phyloP scores from a whole-genome alignment of 495 filamentous ascomycete genomes.

The Penicillium coffeae region DNA sequence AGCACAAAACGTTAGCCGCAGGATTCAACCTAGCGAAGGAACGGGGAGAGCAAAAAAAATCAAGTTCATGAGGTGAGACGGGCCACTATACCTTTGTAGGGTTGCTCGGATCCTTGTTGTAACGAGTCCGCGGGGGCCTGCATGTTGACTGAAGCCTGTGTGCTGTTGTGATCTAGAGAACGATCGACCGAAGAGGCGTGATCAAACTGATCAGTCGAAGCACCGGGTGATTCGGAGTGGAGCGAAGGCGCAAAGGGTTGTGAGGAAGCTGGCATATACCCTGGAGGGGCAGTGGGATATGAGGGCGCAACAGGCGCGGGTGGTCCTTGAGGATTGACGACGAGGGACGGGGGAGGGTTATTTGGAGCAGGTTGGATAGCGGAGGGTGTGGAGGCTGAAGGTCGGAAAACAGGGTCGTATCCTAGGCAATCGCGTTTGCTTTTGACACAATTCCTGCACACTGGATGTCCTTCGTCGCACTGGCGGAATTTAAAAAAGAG shows the following conservation, averaged over 20 bases:
- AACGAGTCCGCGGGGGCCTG: constrained; percentile 30
- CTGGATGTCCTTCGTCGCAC: constrained; percentile 96
- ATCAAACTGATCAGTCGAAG: constrained; percentile 51
- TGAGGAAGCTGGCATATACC: constrained; percentile 55
- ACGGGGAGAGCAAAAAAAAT: neutral
- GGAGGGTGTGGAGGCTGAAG: constrained; percentile 66
- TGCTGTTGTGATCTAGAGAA: constrained; percentile 51
- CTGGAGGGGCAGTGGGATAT: constrained; percentile 51
- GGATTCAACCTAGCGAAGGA: neutral
- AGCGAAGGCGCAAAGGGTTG: constrained; percentile 56
- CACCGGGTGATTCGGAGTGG: constrained; percentile 43
- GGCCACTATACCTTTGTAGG: constrained; percentile 37
- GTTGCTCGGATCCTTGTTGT: constrained; percentile 26
- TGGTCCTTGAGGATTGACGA: constrained; percentile 44
- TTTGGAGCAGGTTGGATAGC: constrained; percentile 74
- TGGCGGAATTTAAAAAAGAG: constrained; percentile 28
- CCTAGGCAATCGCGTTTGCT: constrained; percentile 96
- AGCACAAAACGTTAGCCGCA: constrained; percentile 8
- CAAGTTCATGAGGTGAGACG: constrained; percentile 7
- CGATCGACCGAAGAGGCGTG: constrained; percentile 73
- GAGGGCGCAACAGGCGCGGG: constrained; percentile 27
- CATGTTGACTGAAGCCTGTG: constrained; percentile 31
- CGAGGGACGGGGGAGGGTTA: constrained; percentile 47
- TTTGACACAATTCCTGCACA: constrained; percentile 96
- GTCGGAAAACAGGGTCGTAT: constrained; percentile 97